phyloP scores from a whole-genome alignment of 2,329 filamentous ascomycete species.

The Diaporthe vaccinii region DNA sequence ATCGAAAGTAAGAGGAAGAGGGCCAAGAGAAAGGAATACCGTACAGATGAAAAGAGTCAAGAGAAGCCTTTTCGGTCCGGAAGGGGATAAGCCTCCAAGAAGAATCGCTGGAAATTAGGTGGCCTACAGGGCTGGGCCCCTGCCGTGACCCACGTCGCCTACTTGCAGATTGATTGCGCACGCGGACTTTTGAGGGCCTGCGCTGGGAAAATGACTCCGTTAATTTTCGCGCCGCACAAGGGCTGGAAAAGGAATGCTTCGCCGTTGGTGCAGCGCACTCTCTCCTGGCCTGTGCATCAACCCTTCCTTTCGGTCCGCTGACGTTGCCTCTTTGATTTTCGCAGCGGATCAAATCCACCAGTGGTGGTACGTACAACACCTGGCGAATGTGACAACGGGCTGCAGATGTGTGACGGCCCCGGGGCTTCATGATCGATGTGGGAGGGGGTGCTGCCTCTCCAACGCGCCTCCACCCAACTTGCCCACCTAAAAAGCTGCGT shows the following conservation, averaged over 20 bases:
- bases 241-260: slow-evolving; percentile 13
- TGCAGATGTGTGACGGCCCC: background rate
- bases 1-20: background rate
- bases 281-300: slow-evolving; percentile 2
- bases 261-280: slow-evolving; percentile 5
- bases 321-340: background rate
- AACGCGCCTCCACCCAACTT: background rate
- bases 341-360: background rate
- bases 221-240: background rate
- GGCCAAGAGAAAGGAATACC: background rate
- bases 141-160: slow-evolving; percentile 7
- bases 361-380: background rate
- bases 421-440: background rate
- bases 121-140: background rate
- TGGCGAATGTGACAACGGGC: background rate
- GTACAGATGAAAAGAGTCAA: background rate
- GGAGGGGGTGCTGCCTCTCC: background rate
- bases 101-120: slow-evolving; percentile 15
- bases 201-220: background rate
- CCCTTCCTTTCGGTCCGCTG: background rate
- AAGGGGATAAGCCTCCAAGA: background rate
- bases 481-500: background rate
- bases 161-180: slow-evolving; percentile 20
- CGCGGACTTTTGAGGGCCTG: slow-evolving; percentile 1
- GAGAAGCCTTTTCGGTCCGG: background rate